A percentile compares a stretch with the other conserved stretches of the same genome.
These are phyloP conservation scores for Metschnikowia vanudenii DNA, from an alignment of 805 yeast genomes.

Conservation along the genomic window DNA sequence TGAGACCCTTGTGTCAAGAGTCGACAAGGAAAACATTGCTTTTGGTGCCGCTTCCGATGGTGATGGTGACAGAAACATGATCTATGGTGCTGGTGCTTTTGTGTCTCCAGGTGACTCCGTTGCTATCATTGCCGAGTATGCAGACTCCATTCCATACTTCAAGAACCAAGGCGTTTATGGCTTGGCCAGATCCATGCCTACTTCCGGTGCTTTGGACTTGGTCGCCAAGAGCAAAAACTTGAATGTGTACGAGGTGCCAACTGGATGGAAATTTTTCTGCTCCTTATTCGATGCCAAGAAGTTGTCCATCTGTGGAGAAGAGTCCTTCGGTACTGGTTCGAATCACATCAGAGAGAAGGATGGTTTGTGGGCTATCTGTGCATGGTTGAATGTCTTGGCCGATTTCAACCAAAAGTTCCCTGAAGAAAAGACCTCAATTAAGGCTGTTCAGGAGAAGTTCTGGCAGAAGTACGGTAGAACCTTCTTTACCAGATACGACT, in stretches of 20 bases:
- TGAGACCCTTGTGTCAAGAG: conserved; percentile 75
- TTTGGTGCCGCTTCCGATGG: conserved; percentile 99
- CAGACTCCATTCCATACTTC: conserved; percentile 88
- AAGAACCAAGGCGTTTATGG: conserved; percentile 82
- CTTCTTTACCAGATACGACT: conserved; percentile 95
- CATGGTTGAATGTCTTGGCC: conserved; percentile 95
- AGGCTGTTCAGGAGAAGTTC: conserved; percentile 76
- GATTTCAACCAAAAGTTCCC: conserved; percentile 67
- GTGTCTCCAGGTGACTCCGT: conserved; percentile 99
- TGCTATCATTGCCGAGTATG: conserved; percentile 94
- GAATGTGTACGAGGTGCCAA: conserved; percentile 89
- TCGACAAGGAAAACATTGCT: conserved; percentile 76
- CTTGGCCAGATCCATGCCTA: conserved; percentile 96
- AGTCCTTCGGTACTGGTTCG: conserved; percentile 96
- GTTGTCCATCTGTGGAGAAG: conserved; percentile 96
- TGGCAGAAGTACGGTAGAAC: conserved; percentile 95
- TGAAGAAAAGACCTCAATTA: conserved; percentile 59
- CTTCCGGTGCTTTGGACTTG: conserved; percentile 88
- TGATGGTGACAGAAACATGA: conserved; percentile 98
- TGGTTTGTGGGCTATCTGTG: conserved; percentile 96
- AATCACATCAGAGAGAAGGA: conserved; percentile 97
- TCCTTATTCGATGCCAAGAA: conserved; percentile 91
- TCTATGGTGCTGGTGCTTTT: conserved; percentile 90
- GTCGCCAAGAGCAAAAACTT: conserved; percentile 80
- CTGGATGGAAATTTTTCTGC: conserved; percentile 99